Evolutionary conservation across 441 rosid genomes (phyloP), one percentile per base, ranked within the genome.

Genomic region (Oxalis stricta): DNA sequence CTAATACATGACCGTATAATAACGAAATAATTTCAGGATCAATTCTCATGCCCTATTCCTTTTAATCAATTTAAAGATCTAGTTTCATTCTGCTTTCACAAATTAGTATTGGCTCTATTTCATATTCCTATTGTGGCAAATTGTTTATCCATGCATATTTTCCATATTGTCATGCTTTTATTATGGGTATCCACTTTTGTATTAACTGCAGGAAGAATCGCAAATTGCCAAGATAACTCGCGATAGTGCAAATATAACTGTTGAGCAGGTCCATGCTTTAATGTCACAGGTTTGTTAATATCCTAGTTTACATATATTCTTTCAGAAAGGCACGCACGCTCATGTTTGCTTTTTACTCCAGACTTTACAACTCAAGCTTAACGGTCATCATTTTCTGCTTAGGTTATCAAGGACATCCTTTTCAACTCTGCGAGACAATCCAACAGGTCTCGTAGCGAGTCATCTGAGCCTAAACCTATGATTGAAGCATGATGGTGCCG

Each of bases 331-430:
- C n/a, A n/a, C n/a, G n/a, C n/a, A n/a, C n/a, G n/a, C n/a, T n/a
- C n/a, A n/a, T n/a, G n/a, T n/a, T n/a, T n/a, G n/a, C n/a, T n/a
- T 5, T n/a, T 5, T 52, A 18, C 19, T 36, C 13, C n/a, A 16
- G 14, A 14, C 2, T 22, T 8, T 35, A 1, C 15, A 34, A 10
- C 26, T 33, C 18, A 19, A 37, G 5, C 29, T 18, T 29, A 3
- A 16, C 18, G 28, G 4, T 50, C 28, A 22, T 41, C 4, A 4
- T 12, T 6, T 2, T 19, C 38, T 46, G 38, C 32, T 22, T 33
- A 91, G 99, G 96, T 91, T 44, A 86, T 91, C 61, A 91, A 91
- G 67, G 93, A 86, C 69, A 77, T 79, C 43, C 84, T 91, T 48
- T 91, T 91, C 76, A 91, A 91, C 58, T 81, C 95, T 1, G 73